phyloP scores from a whole-genome alignment of 148 eudicot species.

The Camellia sinensis region DNA sequence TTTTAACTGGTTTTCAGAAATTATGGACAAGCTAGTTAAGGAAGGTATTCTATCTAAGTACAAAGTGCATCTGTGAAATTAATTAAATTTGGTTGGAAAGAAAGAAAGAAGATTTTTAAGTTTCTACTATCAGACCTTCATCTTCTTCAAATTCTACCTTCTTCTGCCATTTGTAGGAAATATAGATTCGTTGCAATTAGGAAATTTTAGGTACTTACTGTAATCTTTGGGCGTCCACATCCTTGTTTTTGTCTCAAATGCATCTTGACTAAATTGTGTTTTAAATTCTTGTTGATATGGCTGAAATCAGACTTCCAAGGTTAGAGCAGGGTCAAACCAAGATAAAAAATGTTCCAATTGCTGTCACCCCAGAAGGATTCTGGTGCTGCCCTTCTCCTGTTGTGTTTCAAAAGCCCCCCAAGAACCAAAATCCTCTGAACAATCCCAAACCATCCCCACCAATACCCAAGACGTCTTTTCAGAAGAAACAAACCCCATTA shows the following conservation, averaged over 20 bases:
- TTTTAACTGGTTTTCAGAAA: too few relatives aligned
- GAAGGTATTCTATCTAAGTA: too few relatives aligned
- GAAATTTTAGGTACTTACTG: not conserved
- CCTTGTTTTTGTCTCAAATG: not conserved
- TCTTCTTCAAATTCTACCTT: not conserved
- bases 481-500: constrained; percentile 38
- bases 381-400: constrained; percentile 95
- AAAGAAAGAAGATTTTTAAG: not conserved
- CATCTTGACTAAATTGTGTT: not conserved
- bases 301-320: constrained; percentile 52
- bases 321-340: constrained; percentile 58
- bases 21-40: too few relatives aligned
- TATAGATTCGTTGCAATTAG: not conserved
- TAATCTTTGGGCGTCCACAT: too few relatives aligned
- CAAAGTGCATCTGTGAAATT: not conserved
- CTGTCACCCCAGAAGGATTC: constrained; percentile 92
- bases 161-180: not conserved
- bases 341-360: constrained; percentile 80
- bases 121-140: not conserved
- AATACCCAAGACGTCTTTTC: constrained; percentile 28
- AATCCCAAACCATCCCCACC: constrained; percentile 47
- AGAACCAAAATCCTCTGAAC: constrained; percentile 48
- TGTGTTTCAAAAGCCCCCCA: constrained; percentile 61
- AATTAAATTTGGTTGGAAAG: not conserved
- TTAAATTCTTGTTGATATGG: constrained; percentile 39